These are phyloP conservation scores for Hemileia vastatrix DNA, from an alignment of 1,284 basidiomycete species.

Conservation along the genomic window DNA sequence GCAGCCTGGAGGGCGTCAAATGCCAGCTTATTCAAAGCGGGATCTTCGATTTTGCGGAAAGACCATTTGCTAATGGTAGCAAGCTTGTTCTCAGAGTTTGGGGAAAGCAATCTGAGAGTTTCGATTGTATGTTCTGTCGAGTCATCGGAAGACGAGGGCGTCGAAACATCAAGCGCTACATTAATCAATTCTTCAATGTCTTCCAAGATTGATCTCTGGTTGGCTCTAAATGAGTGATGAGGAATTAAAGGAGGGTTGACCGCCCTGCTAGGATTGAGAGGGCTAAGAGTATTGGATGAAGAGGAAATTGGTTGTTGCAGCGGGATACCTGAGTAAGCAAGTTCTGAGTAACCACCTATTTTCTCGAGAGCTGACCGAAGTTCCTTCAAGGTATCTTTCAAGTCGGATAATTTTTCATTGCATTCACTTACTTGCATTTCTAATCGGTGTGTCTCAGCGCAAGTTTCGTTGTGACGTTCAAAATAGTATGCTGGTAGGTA, in stretches of 20 bases:
- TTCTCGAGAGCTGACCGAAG: slow-evolving; percentile 10
- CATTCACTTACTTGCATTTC: slow-evolving; percentile 89
- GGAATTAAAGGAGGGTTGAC: slow-evolving; percentile 54
- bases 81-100: slow-evolving; percentile 69
- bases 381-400: slow-evolving; percentile 58
- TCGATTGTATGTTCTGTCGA: slow-evolving; percentile 82
- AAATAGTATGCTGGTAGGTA: slow-evolving; percentile 98
- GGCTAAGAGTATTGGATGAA: slow-evolving; percentile 51
- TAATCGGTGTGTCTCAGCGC: slow-evolving; percentile 87
- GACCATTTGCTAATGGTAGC: slow-evolving; percentile 70
- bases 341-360: neutral
- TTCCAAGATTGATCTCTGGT: slow-evolving; percentile 61
- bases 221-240: slow-evolving; percentile 25
- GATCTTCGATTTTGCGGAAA: slow-evolving; percentile 71
- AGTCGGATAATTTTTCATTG: slow-evolving; percentile 82
- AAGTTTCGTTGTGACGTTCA: slow-evolving; percentile 99
- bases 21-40: slow-evolving; percentile 67
- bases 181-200: slow-evolving; percentile 75
- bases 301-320: slow-evolving; percentile 54
- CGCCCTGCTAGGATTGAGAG: slow-evolving; percentile 49
- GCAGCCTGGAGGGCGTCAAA: slow-evolving; percentile 79
- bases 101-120: slow-evolving; percentile 74
- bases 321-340: slow-evolving; percentile 4
- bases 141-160: slow-evolving; percentile 82
- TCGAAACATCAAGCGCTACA: slow-evolving; percentile 68